These are phyloP conservation scores for Paulownia fortunei DNA, from an alignment of 257 asterid genomes.

Conservation along the genomic window DNA sequence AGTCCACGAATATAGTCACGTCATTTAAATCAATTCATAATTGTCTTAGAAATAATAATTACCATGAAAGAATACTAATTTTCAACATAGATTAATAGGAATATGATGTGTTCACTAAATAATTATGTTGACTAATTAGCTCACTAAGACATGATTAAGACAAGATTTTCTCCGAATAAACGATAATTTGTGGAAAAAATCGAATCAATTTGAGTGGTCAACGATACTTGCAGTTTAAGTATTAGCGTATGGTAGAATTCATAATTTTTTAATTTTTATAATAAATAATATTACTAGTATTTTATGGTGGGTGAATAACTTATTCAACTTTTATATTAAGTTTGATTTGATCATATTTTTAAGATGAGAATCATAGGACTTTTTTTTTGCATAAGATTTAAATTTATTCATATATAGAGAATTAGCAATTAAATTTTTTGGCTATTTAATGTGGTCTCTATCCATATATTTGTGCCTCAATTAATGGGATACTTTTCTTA, in stretches of 20 bases:
- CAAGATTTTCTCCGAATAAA: neutral
- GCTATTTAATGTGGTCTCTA: neutral
- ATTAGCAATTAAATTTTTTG: neutral
- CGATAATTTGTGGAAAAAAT: conserved; percentile 3
- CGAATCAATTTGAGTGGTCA: neutral
- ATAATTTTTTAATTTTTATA: neutral
- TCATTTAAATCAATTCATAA: conserved; percentile 17
- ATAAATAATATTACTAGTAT: neutral
- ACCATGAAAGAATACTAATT: neutral
- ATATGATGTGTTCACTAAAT: conserved; percentile 15
- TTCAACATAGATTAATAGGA: conserved; percentile 13
- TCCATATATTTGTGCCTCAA: conserved; percentile 5
- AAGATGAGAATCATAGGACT: neutral
- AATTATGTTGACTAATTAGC: conserved; percentile 41
- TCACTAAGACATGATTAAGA: conserved; percentile 21
- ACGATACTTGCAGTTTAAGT: conserved; percentile 30
- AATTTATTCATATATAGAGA: neutral
- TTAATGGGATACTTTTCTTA: conserved; percentile 32
- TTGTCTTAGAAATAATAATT: conserved; percentile 15
- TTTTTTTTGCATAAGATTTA: neutral
- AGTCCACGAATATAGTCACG: conserved; percentile 25
- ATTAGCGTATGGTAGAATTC: neutral
- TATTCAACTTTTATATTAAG: neutral
- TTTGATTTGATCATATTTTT: neutral
- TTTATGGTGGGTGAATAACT: neutral